phyloP scores from a whole-genome alignment of 2,329 filamentous ascomycete genomes.

The Fusarium devonianum region DNA sequence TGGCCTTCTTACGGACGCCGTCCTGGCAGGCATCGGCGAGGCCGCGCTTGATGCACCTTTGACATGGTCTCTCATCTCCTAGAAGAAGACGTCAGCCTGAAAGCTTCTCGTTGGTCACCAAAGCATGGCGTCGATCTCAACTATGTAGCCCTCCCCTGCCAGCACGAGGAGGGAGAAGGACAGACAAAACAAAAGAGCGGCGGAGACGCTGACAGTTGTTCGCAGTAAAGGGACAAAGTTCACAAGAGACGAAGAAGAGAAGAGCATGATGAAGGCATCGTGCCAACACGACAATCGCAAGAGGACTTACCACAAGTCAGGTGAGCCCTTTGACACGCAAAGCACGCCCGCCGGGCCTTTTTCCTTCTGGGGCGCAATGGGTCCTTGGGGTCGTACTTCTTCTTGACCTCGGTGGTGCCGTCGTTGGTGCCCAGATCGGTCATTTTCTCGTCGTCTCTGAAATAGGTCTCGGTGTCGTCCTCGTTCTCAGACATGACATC shows the following conservation, averaged over 20 bases:
- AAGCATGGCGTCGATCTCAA: slow-evolving; percentile 7
- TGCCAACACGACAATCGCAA: slow-evolving; percentile 13
- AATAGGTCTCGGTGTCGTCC: slow-evolving; percentile 57
- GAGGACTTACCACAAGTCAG: slow-evolving; percentile 90
- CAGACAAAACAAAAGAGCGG: slow-evolving; percentile 7
- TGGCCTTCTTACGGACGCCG: slow-evolving; percentile 97
- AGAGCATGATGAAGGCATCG: slow-evolving; percentile 6
- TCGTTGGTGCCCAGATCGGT: slow-evolving; percentile 55
- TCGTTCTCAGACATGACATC: slow-evolving; percentile 67
- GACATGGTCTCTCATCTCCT: slow-evolving; percentile 96
- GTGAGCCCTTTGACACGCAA: slow-evolving; percentile 96
- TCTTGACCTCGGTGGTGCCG: slow-evolving; percentile 63
- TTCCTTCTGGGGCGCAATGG: slow-evolving; percentile 88
- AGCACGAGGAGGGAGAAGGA: not conserved
- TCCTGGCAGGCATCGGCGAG: slow-evolving; percentile 93
- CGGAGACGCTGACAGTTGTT: slow-evolving; percentile 2
- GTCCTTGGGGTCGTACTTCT: slow-evolving; percentile 85
- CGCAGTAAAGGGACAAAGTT: slow-evolving; percentile 18
- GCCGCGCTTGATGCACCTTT: slow-evolving; percentile 91
- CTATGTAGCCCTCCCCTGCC: not conserved
- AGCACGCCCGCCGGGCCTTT: slow-evolving; percentile 95
- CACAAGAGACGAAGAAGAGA: slow-evolving; percentile 17
- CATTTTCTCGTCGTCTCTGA: slow-evolving; percentile 59
- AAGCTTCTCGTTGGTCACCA: slow-evolving; percentile 7
- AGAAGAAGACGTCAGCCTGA: slow-evolving; percentile 31